phyloP scores from a whole-genome alignment of 495 filamentous ascomycete species.

The Neurospora sp. region DNA sequence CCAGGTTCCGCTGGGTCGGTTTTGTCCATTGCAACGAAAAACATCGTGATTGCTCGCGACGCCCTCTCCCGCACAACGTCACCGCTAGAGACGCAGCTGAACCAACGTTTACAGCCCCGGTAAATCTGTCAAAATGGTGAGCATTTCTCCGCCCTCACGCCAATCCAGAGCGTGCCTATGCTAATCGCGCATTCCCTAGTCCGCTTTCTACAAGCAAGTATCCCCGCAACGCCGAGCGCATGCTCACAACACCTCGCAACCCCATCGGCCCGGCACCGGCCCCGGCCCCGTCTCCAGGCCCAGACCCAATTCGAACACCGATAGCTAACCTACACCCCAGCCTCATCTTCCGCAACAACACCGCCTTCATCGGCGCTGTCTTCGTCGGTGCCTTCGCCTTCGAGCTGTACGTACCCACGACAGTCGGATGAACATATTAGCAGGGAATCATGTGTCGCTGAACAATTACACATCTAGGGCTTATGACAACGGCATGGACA shows the following conservation, averaged over 20 bases:
- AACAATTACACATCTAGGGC: constrained; percentile 39
- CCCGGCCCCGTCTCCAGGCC: neutral
- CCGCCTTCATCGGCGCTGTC: constrained; percentile 71
- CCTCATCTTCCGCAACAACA: constrained; percentile 74
- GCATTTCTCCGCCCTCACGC: neutral
- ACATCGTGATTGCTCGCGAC: constrained; percentile 7
- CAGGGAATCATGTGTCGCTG: constrained; percentile 9
- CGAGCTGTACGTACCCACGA: constrained; percentile 62
- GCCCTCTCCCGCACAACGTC: constrained; percentile 8
- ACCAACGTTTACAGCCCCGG: neutral
- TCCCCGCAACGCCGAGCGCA: constrained; percentile 9
- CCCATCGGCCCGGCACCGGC: neutral
- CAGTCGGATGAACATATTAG: neutral
- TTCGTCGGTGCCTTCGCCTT: constrained; percentile 84
- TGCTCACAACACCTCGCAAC: neutral
- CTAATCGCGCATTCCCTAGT: constrained; percentile 30
- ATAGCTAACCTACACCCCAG: constrained; percentile 41
- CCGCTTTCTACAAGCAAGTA: constrained; percentile 74
- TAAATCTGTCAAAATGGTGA: constrained; percentile 29
- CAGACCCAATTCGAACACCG: neutral
- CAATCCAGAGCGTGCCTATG: neutral
- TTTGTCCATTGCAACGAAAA: constrained; percentile 11
- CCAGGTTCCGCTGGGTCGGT: constrained; percentile 10
- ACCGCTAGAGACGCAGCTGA: neutral
- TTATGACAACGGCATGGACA: constrained; percentile 68